Conservation (phyloP, 1,284 basidiomycete genomes). For the Sphagnurus paluster region DNA sequence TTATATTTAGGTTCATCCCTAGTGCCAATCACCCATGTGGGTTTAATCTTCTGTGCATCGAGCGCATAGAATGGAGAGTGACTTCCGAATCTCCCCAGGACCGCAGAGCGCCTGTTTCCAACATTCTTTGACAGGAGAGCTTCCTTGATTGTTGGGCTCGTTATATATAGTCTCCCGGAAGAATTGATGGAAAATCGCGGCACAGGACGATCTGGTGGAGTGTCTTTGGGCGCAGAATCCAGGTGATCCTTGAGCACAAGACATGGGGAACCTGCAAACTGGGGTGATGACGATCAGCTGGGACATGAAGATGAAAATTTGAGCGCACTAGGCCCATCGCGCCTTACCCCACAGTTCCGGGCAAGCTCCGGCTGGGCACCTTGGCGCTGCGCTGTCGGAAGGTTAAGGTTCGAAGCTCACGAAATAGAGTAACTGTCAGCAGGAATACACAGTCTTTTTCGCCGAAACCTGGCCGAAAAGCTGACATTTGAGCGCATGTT, state of each 20-base stretch:
- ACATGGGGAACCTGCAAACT: not conserved
- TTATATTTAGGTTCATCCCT: not conserved
- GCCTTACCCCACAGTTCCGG: too few relatives aligned
- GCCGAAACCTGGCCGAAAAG: too few relatives aligned
- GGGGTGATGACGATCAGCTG: not conserved
- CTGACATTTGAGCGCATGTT: not conserved
- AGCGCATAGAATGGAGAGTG: slow-evolving; percentile 30
- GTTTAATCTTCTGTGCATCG: slow-evolving; percentile 1
- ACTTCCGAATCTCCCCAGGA: slow-evolving; percentile 30
- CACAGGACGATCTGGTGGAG: too few relatives aligned
- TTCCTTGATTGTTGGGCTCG: too few relatives aligned
- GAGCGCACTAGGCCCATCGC: too few relatives aligned
- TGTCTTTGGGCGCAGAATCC: not conserved
- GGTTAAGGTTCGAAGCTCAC: too few relatives aligned
- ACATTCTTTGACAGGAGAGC: not conserved
- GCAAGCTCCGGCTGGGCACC: slow-evolving; percentile 11
- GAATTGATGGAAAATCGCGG: not conserved
- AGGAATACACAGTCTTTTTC: too few relatives aligned
- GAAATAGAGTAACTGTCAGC: too few relatives aligned
- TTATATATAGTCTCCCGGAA: too few relatives aligned
- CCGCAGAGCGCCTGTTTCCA: slow-evolving; percentile 6
- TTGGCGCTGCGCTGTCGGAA: not conserved
- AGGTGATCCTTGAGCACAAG: not conserved
- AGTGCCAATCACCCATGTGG: not conserved
- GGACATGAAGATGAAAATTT: not conserved